Base-by-base conservation (phyloP, 768 basidiomycete species). In the Suillus weaverae region DNA sequence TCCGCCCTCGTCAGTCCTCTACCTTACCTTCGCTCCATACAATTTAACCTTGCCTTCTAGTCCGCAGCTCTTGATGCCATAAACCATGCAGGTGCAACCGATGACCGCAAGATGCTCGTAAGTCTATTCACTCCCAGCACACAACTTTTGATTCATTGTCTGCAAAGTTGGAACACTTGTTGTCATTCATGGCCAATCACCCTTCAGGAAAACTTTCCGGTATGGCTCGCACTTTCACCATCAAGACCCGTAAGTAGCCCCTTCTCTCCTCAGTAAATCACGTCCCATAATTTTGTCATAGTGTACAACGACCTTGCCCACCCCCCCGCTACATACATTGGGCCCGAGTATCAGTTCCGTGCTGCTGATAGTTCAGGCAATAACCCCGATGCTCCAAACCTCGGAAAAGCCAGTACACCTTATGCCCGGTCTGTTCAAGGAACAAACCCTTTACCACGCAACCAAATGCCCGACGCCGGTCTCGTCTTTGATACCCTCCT, bases 401-500 rank as follows among this genome's bases (percentile, higher is more conserved):
- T 95, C 77, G 94, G 94, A 54, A 89, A 88, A 79, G 91, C 93
- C 2, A 85, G 87, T 6, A 87, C 83, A 16, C 89, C 93, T 0
- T 95, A 95, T 72, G 83, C 91, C n/a, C 86, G 93, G 30, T 93
- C 89, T 53, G 94, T 94, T 30, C 89, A 91, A 68, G 88, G 90
- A 71, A 73, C 63, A 2, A 83, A 89, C 66, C 84, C 90, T 2
- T 78, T 92, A 3, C 89, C 92, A 0, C 78, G 72, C 53, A 85
- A 89, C 69, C 85, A 87, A 64, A 79, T 94, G 35, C 93, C 93
- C 0, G 93, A 95, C 74, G 78, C 93, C 18, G 91, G 90, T 11
- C 78, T 94, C 14, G 76, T 95, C 33, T 96, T 92, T 57, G 94
- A 95, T 75, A 86, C 89, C 4, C 83, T 95, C 1, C 79, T 95